These are phyloP conservation scores for Cardamine occulta DNA, from an alignment of 345 rosid genomes.

Conservation along the genomic window DNA sequence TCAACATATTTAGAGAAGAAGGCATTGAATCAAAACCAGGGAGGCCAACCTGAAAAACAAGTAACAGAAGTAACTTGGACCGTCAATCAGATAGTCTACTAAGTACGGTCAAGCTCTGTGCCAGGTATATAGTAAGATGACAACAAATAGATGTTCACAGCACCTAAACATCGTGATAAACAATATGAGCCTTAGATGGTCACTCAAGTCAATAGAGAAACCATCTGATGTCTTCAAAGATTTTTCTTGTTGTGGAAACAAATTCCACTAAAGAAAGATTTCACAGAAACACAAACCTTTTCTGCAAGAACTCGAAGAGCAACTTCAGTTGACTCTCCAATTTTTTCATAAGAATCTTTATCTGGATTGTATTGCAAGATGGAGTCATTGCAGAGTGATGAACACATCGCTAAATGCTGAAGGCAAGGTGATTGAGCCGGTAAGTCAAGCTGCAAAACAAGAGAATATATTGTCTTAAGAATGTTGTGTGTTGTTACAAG, in stretches of 20 bases:
- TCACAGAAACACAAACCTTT: conserved; percentile 62
- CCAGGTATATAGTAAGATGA: conserved; percentile 21
- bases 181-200: conserved; percentile 12
- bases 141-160: neutral
- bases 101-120: conserved; percentile 16
- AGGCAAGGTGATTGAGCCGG: conserved; percentile 97
- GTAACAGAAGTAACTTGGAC: conserved; percentile 35
- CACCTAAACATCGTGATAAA: neutral
- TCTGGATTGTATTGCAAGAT: conserved; percentile 95
- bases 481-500: conserved; percentile 25
- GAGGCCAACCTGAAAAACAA: conserved; percentile 86
- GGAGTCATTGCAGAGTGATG: conserved; percentile 96
- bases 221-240: conserved; percentile 5
- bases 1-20: conserved; percentile 83
- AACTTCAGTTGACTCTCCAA: conserved; percentile 99
- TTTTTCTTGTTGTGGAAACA: conserved; percentile 16
- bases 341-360: conserved; percentile 84
- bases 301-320: conserved; percentile 94
- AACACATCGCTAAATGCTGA: conserved; percentile 93
- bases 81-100: conserved; percentile 15
- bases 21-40: conserved; percentile 99
- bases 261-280: conserved; percentile 2
- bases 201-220: conserved; percentile 6
- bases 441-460: conserved; percentile 72
- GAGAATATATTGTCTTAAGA: conserved; percentile 25